Evolutionary conservation across 345 rosid species (phyloP), one percentile per base, ranked within the genome.

Genomic region (Lagerstroemia speciosa): DNA sequence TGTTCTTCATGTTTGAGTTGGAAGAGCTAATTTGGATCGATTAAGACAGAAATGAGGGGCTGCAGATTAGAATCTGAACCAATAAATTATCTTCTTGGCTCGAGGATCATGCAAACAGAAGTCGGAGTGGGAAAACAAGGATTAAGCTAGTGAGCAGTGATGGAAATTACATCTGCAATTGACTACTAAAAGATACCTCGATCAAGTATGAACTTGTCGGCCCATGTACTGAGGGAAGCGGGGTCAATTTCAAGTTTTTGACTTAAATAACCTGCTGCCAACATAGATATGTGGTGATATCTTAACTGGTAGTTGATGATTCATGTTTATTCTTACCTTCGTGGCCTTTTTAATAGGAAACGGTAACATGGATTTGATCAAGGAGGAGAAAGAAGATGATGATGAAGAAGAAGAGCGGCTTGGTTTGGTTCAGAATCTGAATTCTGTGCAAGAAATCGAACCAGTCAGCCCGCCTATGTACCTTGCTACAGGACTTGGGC

Each of bases 401-500:
- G 68, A 41, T 1, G 58, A 62, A 15, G 78, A 69, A 20, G 71
- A 72, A 38, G 75, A 43, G 67, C 29, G 75, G 68, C 61, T 4
- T 45, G 14, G 57, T 66, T 24, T 60, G 65, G 33, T 65, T 67
- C 45, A 62, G 24, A 36, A 26, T 71, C 40, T 69, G 64, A 34
- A 26, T 31, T 36, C 64, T 64, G 85, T 71, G 64, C 78, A 75
- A 57, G 87, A 73, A 46, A 71, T 68, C 61, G 85, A 84, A 68
- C 86, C 84, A 17, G 73, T 67, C 69, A 86, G 85, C 72, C 88
- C 88, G 79, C 80, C 81, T 52, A 72, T 87, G 93, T 85, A 83
- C 75, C 89, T 91, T 68, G 90, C 96, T 55, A 33, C 86, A 6
- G 92, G 92, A 1, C 74, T 89, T 68, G 98, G 93, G 66, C 77